Base-by-base conservation (phyloP, 129 eudicot species). In the Tagetes patula region DNA sequence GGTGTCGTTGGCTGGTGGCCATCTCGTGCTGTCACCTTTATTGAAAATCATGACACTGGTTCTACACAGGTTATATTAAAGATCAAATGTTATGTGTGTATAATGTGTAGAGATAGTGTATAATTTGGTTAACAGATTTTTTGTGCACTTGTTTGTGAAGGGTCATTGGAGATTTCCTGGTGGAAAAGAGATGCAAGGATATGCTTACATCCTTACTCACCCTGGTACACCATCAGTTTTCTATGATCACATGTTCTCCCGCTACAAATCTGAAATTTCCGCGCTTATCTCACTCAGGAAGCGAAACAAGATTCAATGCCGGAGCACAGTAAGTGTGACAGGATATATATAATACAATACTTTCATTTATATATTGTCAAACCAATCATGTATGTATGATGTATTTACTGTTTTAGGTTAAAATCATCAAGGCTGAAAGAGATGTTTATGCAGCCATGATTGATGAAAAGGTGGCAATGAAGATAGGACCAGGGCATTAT, bases 1-100 rank as follows among this genome's bases (percentile, higher is more conserved):
- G 99, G 99, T 5, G 99, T 90, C 40, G 75, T 95, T 77, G 99
- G 99, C 47, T 95, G 99, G 99, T 95, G 99, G 99, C 99, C 99
- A 0, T 95, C 99, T 71, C 87, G 99, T 67, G 99, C 97, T 52
- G 96, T 95, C 71, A 95, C 99, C n/a, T 95, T 95, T 69, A 95
- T 95, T 75, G 99, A 95, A 82, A 95, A 95, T 85, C 99, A 95
- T 67, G 99, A 95, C 81, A 95, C 99, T 54, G 99, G 99, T 71
- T 95, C 99, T 60, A 95, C 99, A 47, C 97, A 95, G 97, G 99
- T 20, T 20, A 20, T 95, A 58, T 83, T 55, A 36, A 20, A 54
- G 40, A 2, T 31, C 73, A 56, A 56, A 4, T 30, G 49, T 47
- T 10, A 10, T 30, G 48, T 47, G 52, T 70, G 11, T 54, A 27